Evolutionary conservation across 257 asterid genomes (phyloP).

Genomic region (Solanum appendiculatum): DNA sequence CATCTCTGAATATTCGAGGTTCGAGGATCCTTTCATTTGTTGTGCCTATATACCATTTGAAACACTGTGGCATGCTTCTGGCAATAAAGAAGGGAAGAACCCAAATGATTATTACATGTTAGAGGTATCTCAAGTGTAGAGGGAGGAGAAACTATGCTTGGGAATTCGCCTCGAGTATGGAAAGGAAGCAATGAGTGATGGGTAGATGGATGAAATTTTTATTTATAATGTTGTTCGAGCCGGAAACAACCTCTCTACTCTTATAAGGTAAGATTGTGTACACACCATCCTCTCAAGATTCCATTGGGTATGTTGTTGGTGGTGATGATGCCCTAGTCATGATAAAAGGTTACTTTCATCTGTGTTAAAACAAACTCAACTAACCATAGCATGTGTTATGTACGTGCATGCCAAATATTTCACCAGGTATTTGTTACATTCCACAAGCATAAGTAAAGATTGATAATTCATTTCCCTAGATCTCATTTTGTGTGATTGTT

Average conservation of each 20-base stretch:
- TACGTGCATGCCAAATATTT: background rate
- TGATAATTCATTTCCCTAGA: background rate
- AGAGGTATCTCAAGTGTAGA: accelerated
- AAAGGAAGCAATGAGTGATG: too few relatives aligned
- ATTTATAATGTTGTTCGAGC: background rate
- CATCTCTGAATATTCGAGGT: too few relatives aligned
- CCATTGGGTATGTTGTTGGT: background rate
- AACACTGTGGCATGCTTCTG: too few relatives aligned
- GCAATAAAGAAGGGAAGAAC: too few relatives aligned
- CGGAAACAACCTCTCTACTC: too few relatives aligned
- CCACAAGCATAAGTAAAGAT: background rate
- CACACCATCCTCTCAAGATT: background rate
- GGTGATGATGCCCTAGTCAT: background rate
- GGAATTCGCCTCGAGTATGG: too few relatives aligned
- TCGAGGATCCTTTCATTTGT: too few relatives aligned
- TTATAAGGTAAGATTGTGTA: too few relatives aligned
- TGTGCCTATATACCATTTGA: too few relatives aligned
- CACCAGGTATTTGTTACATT: background rate
- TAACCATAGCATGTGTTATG: background rate
- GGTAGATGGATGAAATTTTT: background rate
- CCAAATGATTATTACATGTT: too few relatives aligned
- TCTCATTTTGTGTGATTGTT: background rate
- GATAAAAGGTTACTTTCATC: too few relatives aligned
- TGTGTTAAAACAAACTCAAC: background rate
- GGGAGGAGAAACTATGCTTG: too few relatives aligned